Evolutionary conservation across 306 rosid species (phyloP), one percentile per base, ranked within the genome.

Genomic region (Vigna nakashimae): DNA sequence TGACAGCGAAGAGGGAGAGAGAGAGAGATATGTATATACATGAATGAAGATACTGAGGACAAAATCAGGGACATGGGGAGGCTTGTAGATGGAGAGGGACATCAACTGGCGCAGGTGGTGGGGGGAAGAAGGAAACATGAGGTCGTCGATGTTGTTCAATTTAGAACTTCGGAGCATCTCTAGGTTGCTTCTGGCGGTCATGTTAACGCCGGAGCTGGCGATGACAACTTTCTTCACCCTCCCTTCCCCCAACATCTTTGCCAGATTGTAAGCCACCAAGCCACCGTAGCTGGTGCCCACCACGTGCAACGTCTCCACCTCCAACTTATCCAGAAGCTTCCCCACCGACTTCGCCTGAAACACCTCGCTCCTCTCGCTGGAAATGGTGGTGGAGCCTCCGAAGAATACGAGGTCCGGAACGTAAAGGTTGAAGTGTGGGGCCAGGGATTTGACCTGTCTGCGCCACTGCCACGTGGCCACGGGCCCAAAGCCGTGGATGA

Each of bases 271-370:
- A 10, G 98, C 95, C 76, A 94, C 93, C 6, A 94, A 78, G 0
- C 98, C 97, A 0, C 98, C 97, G 22, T 94, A 94, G 77, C 98
- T 94, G 5, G 98, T 94, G 3, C 98, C 97, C 51, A 78, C 32
- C 69, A 90, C 91, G 58, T 86, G 79, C 59, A 65, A 91, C 80
- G 51, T 89, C 50, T 78, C 36, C 73, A 82, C 86, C 0, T 83
- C 89, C 5, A 89, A 8, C 70, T 55, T 88, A 40, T 90, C 93
- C 40, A 92, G 12, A 15, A 94, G 83, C 45, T 87, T 86, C 10
- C 78, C 97, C 46, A 94, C 76, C 0, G 89, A 81, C 0, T 26
- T 83, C 0, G 97, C 97, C 85, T 94, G 98, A 42, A 91, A 94
- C 9, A 4, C 40, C 82, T 92, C 97, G 55, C 86, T 73, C 13